These are phyloP conservation scores for Penicillium atrosanguineum DNA, from an alignment of 495 filamentous ascomycete species.

Conservation along the genomic window DNA sequence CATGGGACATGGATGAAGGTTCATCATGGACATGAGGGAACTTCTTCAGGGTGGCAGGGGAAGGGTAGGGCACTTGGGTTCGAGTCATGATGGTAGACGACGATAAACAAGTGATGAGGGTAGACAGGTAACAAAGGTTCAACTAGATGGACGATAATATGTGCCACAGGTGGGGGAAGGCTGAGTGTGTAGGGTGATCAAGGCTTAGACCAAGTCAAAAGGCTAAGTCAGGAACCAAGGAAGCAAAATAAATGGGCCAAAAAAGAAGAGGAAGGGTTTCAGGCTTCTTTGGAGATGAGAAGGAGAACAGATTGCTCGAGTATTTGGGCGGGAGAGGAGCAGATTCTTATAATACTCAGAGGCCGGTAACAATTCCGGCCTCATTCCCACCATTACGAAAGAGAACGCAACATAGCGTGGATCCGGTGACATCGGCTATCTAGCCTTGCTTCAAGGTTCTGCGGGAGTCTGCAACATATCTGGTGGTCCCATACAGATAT, in stretches of 20 bases:
- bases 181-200: conserved; percentile 36
- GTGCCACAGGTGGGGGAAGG: conserved; percentile 23
- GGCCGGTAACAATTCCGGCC: conserved; percentile 52
- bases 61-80: conserved; percentile 30
- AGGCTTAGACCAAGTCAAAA: conserved; percentile 19
- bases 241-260: conserved; percentile 15
- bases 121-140: background rate
- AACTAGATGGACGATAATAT: background rate
- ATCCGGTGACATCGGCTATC: conserved; percentile 15
- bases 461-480: background rate
- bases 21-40: conserved; percentile 58
- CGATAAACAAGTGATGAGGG: background rate
- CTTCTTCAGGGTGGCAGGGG: conserved; percentile 43
- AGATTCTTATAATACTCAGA: conserved; percentile 54
- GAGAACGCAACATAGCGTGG: conserved; percentile 29
- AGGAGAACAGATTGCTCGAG: conserved; percentile 16
- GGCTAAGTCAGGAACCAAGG: conserved; percentile 35
- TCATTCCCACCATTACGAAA: conserved; percentile 32
- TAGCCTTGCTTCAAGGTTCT: background rate
- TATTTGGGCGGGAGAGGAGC: conserved; percentile 31
- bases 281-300: conserved; percentile 9
- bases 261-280: conserved; percentile 9
- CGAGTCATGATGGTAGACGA: conserved; percentile 29
- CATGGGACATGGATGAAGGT: conserved; percentile 56
- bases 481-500: background rate